Base-by-base conservation (phyloP, 768 basidiomycete genomes). In the Boletus edulis region DNA sequence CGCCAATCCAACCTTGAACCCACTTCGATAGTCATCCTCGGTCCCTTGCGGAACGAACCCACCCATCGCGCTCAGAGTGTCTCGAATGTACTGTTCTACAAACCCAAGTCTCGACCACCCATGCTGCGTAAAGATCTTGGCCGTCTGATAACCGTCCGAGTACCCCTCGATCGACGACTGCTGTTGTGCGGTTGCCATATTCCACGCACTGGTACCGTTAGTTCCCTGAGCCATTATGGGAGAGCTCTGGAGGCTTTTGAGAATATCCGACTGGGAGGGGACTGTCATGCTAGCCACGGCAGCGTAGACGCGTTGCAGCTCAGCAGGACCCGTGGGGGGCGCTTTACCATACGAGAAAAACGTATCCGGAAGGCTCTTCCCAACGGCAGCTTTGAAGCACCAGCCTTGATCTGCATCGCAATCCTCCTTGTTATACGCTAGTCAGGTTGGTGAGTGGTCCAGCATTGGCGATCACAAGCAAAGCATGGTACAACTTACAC, bases 301-400 rank as follows among this genome's bases (percentile, higher is more conserved):
- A 12, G 54, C 46, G 22, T 64, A 65, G 18, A 49, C 46, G 1
- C 59, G 60, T 12, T 69, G 68, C 13, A 70, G 56, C 29, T 60
- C 59, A 3, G 55, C 49, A 4, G 64, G 46, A 49, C 67, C 65
- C 7, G 59, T 53, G 7, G 64, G 52, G 3, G 64, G 60, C 17
- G 66, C 56, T 52, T 63, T 59, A 35, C 73, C 73, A 65, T 81
- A 86, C 0, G 80, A 75, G 64, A 76, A 84, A 68, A 90, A 89
- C 11, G 74, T 78, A 5, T 71, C 57, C 0, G 87, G 86, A 5
- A 89, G 76, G 38, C 69, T 76, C 13, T 73, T 78, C 10, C 81
- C 82, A 29, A 87, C 80, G 0, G 82, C 82, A 4, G 75, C 67
- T 49, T 75, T 80, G 75, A 89, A 88, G 62, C 87, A 89, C 88